These are phyloP conservation scores for Calonectria pseudoreteaudii DNA, from an alignment of 2,329 filamentous ascomycete genomes.

Conservation along the genomic window DNA sequence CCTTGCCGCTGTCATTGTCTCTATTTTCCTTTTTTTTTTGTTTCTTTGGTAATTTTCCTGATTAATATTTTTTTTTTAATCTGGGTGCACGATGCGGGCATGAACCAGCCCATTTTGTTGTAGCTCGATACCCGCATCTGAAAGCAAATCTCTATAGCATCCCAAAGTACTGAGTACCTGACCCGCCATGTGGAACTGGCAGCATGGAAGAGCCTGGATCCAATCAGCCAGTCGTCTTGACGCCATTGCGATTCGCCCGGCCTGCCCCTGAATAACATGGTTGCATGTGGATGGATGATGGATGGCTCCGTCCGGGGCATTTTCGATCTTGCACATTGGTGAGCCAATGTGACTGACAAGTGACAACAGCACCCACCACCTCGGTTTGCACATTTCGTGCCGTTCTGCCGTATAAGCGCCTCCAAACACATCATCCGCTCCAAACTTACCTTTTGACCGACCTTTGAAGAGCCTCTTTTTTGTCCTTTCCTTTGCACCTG, in stretches of 20 bases:
- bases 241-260: conserved; percentile 23
- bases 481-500: background rate
- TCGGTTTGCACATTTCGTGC: conserved; percentile 2
- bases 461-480: conserved; percentile 15
- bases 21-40: background rate
- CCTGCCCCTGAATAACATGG: conserved; percentile 8
- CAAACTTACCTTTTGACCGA: conserved; percentile 10
- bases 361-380: conserved; percentile 13
- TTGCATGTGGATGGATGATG: conserved; percentile 6
- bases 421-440: background rate
- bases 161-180: background rate
- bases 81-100: background rate
- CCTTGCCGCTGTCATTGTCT: background rate
- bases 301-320: conserved; percentile 24
- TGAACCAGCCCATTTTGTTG: background rate
- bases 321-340: conserved; percentile 25
- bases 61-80: background rate
- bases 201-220: conserved; percentile 10
- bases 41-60: background rate
- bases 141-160: background rate
- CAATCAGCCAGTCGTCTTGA: conserved; percentile 17
- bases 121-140: background rate
- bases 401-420: conserved; percentile 26
- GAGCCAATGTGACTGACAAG: conserved; percentile 21
- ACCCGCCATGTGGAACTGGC: background rate